Evolutionary conservation across 2,329 filamentous ascomycete genomes (phyloP).

Genomic region (Verticillium albo-atrum): DNA sequence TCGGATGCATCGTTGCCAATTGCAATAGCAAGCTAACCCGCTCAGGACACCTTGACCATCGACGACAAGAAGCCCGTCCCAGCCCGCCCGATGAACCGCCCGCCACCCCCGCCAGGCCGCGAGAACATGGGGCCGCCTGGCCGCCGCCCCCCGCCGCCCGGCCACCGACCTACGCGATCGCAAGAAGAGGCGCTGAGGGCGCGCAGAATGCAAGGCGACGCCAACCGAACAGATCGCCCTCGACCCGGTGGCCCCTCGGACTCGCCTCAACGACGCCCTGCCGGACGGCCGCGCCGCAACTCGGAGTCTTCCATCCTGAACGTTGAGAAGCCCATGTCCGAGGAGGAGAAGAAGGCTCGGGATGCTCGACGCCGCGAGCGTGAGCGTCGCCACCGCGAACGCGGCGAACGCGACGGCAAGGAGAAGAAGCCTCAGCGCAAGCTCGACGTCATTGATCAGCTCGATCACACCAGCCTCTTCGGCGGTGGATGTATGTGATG

Average conservation of each 20-base stretch:
- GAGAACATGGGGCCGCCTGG: constrained; percentile 46
- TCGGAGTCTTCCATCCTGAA: constrained; percentile 74
- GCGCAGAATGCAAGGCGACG: constrained; percentile 35
- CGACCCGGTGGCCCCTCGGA: constrained; percentile 22
- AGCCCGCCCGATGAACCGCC: constrained; percentile 30
- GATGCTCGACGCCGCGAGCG: constrained; percentile 48
- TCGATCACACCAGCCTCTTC: constrained; percentile 95
- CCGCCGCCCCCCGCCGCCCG: constrained; percentile 36
- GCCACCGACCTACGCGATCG: constrained; percentile 61
- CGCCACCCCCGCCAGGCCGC: constrained; percentile 30
- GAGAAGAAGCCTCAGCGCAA: constrained; percentile 45
- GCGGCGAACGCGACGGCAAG: constrained; percentile 40
- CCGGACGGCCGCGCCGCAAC: constrained; percentile 62
- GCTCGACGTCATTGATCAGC: constrained; percentile 90
- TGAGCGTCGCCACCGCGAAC: constrained; percentile 45
- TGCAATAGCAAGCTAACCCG: background rate
- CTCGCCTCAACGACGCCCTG: constrained; percentile 35
- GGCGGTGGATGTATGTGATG: constrained; percentile 74
- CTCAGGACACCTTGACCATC: constrained; percentile 63
- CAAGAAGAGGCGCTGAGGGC: constrained; percentile 59
- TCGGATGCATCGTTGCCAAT: background rate
- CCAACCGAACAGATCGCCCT: constrained; percentile 22
- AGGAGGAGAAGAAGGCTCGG: constrained; percentile 51
- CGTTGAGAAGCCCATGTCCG: constrained; percentile 52
- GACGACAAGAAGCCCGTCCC: constrained; percentile 47